Evolutionary conservation across 805 yeast genomes (phyloP), one percentile per base, ranked within the genome.

Genomic region (Tetrapisispora fleetii): DNA sequence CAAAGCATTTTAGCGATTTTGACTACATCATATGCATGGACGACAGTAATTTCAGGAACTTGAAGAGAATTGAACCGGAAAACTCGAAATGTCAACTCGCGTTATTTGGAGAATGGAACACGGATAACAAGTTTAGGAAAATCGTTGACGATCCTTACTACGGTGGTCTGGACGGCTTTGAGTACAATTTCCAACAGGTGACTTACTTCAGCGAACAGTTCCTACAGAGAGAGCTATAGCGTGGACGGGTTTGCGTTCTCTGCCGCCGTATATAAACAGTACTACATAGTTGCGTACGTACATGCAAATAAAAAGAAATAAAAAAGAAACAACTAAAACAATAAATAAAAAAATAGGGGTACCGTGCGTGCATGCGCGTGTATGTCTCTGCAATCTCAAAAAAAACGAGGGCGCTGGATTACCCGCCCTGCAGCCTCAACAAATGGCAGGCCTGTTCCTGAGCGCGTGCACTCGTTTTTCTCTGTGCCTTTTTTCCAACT

Each of bases 101-200:
- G 46, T 61, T 88, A 48, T 90, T 90, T 70, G 97, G 97, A 0
- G 79, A 83, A n/a, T 90, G 88, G 82, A 74, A 78, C 49, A 76
- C 78, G 0, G 79, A 78, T 57, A 53, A 65, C 1, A 64, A 68
- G 38, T 77, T 74, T 51, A 71, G 71, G 18, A 71, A 65, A 35
- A 78, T 85, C 33, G 90, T 90, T 6, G 85, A 79, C 48, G 98
- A 90, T 64, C 98, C 98, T 1, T 90, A 91, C 64, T 91, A 90
- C 60, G 97, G 97, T 5, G 96, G 95, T 0, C 69, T 68, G 19
- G 75, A 78, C 54, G 96, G 96, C 1, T 90, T 90, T 62, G 93
- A 87, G 64, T 74, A 70, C 49, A 87, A 85, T 64, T 90, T 80
- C 62, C 62, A 75, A 48, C 98, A 90, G 61, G 73, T 89, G 45